Evolutionary conservation across 768 basidiomycete species (phyloP).

Genomic region (Lenzites betulinus): DNA sequence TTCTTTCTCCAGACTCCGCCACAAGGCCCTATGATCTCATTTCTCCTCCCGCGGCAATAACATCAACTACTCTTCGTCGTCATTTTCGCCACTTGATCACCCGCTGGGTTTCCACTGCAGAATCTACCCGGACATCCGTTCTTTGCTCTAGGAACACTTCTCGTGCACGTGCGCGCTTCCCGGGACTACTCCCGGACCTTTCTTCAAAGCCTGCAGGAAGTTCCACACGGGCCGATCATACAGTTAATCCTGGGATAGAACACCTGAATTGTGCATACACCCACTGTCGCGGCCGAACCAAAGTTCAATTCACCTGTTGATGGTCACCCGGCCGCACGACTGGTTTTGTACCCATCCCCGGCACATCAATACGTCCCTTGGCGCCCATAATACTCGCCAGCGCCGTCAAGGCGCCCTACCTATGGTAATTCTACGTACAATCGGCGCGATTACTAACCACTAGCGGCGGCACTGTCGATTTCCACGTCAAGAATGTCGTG

Average conservation of each 20-base stretch:
- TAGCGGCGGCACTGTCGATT: background rate
- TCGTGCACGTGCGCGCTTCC: background rate
- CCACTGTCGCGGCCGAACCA: background rate
- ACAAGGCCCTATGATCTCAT: background rate
- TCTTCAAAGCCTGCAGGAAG: background rate
- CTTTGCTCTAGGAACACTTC: background rate
- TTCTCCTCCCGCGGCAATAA: background rate
- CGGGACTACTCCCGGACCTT: background rate
- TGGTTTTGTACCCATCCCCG: background rate
- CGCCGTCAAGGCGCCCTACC: background rate
- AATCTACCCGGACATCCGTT: background rate
- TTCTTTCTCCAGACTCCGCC: background rate
- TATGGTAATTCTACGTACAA: constrained; percentile 2
- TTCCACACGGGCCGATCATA: background rate
- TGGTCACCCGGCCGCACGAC: background rate
- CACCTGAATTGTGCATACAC: background rate
- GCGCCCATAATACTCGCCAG: background rate
- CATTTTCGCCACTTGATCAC: background rate
- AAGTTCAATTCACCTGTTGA: background rate
- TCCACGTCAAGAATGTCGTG: background rate
- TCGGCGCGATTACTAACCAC: background rate
- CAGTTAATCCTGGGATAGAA: too few relatives aligned
- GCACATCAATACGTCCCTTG: background rate
- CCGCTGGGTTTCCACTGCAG: background rate
- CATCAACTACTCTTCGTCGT: too few relatives aligned